Conservation (phyloP, 805 yeast genomes). For the Kodamaea kakaduensis region DNA sequence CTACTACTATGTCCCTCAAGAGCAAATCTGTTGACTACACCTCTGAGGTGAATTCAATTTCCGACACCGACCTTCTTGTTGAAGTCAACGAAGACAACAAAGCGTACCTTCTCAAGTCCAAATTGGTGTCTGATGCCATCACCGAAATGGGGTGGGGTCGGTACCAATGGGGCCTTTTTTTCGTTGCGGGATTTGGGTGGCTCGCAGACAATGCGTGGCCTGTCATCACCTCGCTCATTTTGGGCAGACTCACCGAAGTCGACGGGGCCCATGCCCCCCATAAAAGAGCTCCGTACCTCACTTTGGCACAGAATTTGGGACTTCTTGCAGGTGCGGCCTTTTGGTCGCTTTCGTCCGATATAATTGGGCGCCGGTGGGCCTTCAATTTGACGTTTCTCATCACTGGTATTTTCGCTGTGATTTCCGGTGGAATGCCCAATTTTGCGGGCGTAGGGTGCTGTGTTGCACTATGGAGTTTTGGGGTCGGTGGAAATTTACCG, state of each 20-base stretch:
- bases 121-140: slow-evolving; percentile 37
- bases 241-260: slow-evolving; percentile 27
- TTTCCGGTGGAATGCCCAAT: slow-evolving; percentile 21
- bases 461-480: slow-evolving; percentile 24
- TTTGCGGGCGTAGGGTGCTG: slow-evolving; percentile 21
- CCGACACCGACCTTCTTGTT: slow-evolving; percentile 8
- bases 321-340: slow-evolving; percentile 22
- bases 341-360: slow-evolving; percentile 22
- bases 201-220: slow-evolving; percentile 40
- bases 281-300: slow-evolving; percentile 32
- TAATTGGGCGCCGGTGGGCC: slow-evolving; percentile 26
- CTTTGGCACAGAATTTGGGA: slow-evolving; percentile 34
- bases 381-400: slow-evolving; percentile 23
- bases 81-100: slow-evolving; percentile 10
- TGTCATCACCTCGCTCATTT: slow-evolving; percentile 30
- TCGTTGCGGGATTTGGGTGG: slow-evolving; percentile 32
- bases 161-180: slow-evolving; percentile 21
- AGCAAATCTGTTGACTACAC: slow-evolving; percentile 1
- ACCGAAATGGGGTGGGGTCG: slow-evolving; percentile 35
- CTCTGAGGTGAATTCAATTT: slow-evolving; percentile 6
- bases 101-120: slow-evolving; percentile 14
- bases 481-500: slow-evolving; percentile 25
- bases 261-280: slow-evolving; percentile 36
- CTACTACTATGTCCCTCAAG: background rate
- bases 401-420: slow-evolving; percentile 21